Evolutionary conservation across 1,284 basidiomycete species (phyloP).

Genomic region (Ustilago sp.): DNA sequence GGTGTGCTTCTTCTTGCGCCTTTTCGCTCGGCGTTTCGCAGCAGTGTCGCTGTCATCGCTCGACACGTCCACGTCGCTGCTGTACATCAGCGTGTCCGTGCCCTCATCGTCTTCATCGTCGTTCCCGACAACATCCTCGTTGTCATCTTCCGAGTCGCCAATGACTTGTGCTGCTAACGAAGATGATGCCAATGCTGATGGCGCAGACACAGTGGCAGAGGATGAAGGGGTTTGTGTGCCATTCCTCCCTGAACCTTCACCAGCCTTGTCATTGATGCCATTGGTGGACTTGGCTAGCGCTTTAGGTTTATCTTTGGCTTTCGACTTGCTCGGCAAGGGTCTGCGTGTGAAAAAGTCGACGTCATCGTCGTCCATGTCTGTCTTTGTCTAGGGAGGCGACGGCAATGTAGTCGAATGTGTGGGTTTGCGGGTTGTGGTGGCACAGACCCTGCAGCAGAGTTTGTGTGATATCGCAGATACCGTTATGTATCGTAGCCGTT

Average conservation of each 20-base stretch:
- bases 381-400: not conserved
- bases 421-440: not conserved
- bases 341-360: conserved; percentile 39
- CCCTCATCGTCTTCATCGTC: conserved; percentile 27
- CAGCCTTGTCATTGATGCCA: not conserved
- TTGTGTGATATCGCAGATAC: not conserved
- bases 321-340: conserved; percentile 14
- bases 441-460: not conserved
- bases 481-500: no score
- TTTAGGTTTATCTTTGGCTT: conserved; percentile 18
- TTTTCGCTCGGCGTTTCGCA: conserved; percentile 20
- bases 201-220: not conserved
- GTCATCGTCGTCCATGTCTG: conserved; percentile 42
- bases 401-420: not conserved
- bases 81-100: conserved; percentile 1
- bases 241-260: not conserved
- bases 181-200: conserved; percentile 4
- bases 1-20: conserved; percentile 31
- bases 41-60: conserved; percentile 28
- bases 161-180: conserved; percentile 1
- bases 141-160: conserved; percentile 7
- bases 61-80: conserved; percentile 21
- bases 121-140: not conserved
- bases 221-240: not conserved
- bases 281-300: not conserved